A percentile compares a stretch with the other conserved stretches of the same genome.
Conservation (phyloP, 257 asterid genomes). For the Lycium barbarum region DNA sequence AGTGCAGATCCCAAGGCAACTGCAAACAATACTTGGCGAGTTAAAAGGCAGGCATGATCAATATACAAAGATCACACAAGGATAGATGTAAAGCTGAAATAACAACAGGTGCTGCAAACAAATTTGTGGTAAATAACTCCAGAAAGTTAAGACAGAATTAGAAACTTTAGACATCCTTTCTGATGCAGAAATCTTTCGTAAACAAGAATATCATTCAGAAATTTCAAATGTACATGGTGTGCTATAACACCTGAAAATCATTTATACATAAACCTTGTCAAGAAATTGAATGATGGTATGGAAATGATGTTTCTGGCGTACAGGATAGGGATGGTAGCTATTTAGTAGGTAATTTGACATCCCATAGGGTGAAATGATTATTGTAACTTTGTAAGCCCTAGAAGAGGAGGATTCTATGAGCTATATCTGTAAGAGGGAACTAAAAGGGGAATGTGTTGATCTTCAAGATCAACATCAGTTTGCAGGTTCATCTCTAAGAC, state of each 20-base stretch:
- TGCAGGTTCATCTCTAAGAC: neutral
- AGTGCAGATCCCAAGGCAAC: conserved; percentile 84
- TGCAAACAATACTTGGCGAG: conserved; percentile 34
- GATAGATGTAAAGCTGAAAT: neutral
- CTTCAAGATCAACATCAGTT: neutral
- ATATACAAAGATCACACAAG: neutral
- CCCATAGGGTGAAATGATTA: neutral
- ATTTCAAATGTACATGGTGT: neutral
- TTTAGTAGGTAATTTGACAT: conserved; percentile 11
- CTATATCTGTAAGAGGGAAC: neutral
- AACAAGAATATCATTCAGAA: neutral
- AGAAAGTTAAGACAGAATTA: neutral
- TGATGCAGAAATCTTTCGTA: neutral
- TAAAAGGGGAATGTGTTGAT: neutral
- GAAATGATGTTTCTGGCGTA: neutral
- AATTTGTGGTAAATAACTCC: neutral
- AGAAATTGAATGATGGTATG: neutral
- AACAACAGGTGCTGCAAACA: neutral
- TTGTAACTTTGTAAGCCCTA: neutral
- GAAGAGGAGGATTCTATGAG: neutral
- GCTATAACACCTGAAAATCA: neutral
- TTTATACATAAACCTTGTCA: neutral
- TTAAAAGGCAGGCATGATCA: conserved; percentile 1
- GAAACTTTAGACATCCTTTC: conserved; percentile 19
- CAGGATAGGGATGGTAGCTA: neutral